phyloP scores from a whole-genome alignment of 306 rosid genomes.

The Nissolia schottii region DNA sequence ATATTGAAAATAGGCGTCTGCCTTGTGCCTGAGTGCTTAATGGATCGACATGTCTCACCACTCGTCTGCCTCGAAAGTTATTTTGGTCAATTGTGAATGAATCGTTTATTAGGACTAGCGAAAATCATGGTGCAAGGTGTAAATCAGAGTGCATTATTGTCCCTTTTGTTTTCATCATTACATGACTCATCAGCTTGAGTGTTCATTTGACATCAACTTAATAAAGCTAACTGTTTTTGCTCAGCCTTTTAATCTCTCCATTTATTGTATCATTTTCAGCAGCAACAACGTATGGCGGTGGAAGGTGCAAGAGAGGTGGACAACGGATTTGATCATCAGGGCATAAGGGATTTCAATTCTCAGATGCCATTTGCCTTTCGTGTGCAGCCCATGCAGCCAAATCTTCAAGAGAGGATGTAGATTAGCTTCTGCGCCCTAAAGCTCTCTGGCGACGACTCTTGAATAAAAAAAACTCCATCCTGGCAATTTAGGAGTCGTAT shows the following conservation, averaged over 20 bases:
- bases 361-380: conserved; percentile 70
- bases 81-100: background rate
- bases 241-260: background rate
- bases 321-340: conserved; percentile 42
- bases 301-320: conserved; percentile 54
- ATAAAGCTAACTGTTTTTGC: background rate
- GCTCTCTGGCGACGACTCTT: background rate
- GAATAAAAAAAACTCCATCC: background rate
- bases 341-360: conserved; percentile 42
- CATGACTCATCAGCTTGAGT: background rate
- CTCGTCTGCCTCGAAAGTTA: background rate
- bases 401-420: conserved; percentile 72
- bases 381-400: conserved; percentile 89
- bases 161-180: background rate
- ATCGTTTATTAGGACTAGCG: background rate
- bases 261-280: background rate
- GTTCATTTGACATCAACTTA: background rate
- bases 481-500: background rate
- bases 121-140: background rate
- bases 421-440: background rate
- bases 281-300: conserved; percentile 48
- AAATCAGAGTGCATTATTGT: background rate
- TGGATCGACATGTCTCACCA: background rate
- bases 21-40: background rate
- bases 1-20: background rate